Base-by-base conservation (phyloP, 345 rosid genomes). In the Heritiera fomes region DNA sequence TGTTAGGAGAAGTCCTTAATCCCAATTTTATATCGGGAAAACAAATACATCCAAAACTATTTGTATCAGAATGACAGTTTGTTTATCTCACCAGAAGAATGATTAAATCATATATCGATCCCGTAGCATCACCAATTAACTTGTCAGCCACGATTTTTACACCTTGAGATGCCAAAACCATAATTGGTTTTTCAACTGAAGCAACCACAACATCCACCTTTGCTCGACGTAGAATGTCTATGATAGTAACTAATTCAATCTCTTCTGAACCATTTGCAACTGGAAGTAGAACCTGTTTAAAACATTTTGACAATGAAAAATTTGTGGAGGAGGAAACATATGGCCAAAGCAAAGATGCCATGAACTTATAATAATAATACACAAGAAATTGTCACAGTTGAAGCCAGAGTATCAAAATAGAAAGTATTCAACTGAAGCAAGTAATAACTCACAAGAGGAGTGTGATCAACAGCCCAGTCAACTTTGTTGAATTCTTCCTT, bases 201-300 rank as follows among this genome's bases (percentile, higher is more conserved):
- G 99, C 96, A 82, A 93, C 85, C 10, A 89, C 89, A 64, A 91
- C 98, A 88, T 92, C 87, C 63, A 89, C 90, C 83, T 91, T 95
- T 59, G 99, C 96, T 83, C 96, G 87, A 78, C 93, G 84, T 79
- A 95, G 87, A 75, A 93, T 88, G 77, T 95, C 99, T 59, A 85
- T 82, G 30, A 88, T 86, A 50, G 88, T 85, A 75, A 95, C 92
- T 76, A 90, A 79, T 87, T 92, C 99, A 80, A 91, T 83, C 80
- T 82, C 97, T 83, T 92, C 94, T 76, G 91, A 93, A 56, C 97
- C 98, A 75, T 93, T 92, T 80, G 98, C 97, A 80, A 90, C 87
- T 15, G 98, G 95, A 80, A 95, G 77, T 40, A 95, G 96, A 80
- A 92, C 95, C 97, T 95, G 88, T 58, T 45, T 15, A 49, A 78